These are phyloP conservation scores for Naganishia antarctica DNA, from an alignment of 768 basidiomycete genomes.

Conservation along the genomic window DNA sequence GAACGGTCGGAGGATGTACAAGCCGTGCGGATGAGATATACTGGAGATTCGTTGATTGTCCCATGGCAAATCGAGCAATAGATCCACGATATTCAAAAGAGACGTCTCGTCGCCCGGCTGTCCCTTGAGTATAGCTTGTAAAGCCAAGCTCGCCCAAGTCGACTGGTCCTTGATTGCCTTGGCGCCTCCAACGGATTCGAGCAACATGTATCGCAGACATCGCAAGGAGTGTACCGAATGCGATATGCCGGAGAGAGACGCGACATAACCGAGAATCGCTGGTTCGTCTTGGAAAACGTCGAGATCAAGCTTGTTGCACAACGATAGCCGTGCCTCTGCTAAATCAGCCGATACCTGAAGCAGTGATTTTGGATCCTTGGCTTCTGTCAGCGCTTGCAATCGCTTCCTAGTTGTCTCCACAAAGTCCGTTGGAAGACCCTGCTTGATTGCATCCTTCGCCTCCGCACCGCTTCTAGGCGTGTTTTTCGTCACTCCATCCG, in stretches of 20 bases:
- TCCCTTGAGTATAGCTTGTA: constrained; percentile 6
- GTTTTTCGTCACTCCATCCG: constrained; percentile 73
- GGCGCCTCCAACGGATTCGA: not conserved
- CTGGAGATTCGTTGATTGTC: not conserved
- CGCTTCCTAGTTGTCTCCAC: not conserved
- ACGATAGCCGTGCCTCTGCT: not conserved
- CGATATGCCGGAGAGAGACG: not conserved
- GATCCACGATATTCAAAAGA: constrained; percentile 51
- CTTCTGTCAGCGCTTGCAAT: not conserved
- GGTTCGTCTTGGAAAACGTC: not conserved
- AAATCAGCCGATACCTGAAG: constrained; percentile 43
- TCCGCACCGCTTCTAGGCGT: constrained; percentile 61
- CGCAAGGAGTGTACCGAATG: not conserved
- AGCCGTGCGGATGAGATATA: constrained; percentile 37
- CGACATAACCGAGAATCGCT: not conserved
- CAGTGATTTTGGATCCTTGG: not conserved
- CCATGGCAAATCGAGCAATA: constrained; percentile 31
- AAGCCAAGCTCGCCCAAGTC: constrained; percentile 55
- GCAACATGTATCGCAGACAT: not conserved
- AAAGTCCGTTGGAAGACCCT: not conserved
- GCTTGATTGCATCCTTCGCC: constrained; percentile 49
- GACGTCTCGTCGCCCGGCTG: constrained; percentile 71
- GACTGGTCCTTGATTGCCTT: constrained; percentile 54
- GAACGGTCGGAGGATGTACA: constrained; percentile 47
- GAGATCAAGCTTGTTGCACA: not conserved